These are phyloP conservation scores for Ocimum tenuiflorum DNA, from an alignment of 257 asterid species.

Conservation along the genomic window DNA sequence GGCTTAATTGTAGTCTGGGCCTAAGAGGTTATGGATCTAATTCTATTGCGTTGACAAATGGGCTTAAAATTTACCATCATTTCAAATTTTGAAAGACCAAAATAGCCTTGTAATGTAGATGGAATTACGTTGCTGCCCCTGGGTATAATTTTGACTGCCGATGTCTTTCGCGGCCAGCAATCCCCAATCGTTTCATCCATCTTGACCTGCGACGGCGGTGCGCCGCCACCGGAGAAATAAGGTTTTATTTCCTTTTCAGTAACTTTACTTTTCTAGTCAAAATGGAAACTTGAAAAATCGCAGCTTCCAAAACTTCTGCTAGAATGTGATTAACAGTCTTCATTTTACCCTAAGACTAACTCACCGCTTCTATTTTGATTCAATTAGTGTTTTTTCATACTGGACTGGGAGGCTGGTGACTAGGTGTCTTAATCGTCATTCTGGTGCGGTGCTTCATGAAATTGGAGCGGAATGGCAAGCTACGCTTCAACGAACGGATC, in stretches of 20 bases:
- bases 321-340: neutral
- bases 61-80: too few relatives aligned
- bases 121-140: constrained; percentile 8
- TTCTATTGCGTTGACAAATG: too few relatives aligned
- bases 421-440: neutral
- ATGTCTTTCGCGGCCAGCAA: constrained; percentile 22
- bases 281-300: neutral
- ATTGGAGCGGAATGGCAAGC: constrained; percentile 60
- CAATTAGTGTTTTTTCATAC: neutral
- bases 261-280: neutral
- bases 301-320: neutral
- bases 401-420: constrained; percentile 17
- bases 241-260: constrained; percentile 11
- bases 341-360: neutral
- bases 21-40: too few relatives aligned
- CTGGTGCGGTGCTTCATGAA: constrained; percentile 37
- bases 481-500: constrained; percentile 63
- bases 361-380: too few relatives aligned
- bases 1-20: too few relatives aligned
- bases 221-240: constrained; percentile 16
- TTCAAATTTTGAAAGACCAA: too few relatives aligned
- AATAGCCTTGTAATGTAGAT: neutral
- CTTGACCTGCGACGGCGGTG: constrained; percentile 26
- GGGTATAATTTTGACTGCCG: constrained; percentile 14
- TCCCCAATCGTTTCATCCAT: neutral